Conservation (phyloP, 768 basidiomycete genomes). For the Kwoniella shandongensis region DNA sequence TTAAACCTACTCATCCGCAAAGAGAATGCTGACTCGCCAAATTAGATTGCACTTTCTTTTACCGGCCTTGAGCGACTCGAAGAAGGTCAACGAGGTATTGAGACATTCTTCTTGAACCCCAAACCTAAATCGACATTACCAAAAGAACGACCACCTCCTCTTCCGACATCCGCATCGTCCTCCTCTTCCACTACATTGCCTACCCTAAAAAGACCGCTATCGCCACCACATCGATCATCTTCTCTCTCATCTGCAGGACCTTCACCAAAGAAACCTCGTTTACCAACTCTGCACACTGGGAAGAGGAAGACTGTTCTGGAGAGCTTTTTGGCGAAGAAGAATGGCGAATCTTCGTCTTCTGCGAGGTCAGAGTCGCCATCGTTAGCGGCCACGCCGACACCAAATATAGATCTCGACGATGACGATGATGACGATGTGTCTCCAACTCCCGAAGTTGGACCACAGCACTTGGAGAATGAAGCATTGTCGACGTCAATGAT, state of each 20-base stretch:
- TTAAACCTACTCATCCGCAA: background rate
- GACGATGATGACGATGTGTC: constrained; percentile 14
- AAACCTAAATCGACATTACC: background rate
- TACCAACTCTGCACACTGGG: constrained; percentile 40
- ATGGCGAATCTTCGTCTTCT: constrained; percentile 17
- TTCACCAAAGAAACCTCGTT: constrained; percentile 38
- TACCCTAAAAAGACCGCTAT: constrained; percentile 8
- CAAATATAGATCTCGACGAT: background rate
- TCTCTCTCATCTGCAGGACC: constrained; percentile 23
- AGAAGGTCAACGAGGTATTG: constrained; percentile 78
- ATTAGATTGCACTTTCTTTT: constrained; percentile 47
- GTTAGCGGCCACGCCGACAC: background rate
- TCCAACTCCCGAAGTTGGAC: constrained; percentile 3
- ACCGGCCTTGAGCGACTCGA: constrained; percentile 47
- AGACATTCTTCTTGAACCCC: constrained; percentile 71
- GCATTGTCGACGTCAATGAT: constrained; percentile 18
- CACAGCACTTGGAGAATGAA: too few relatives aligned
- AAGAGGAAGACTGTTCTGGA: constrained; percentile 38
- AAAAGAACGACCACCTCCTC: background rate
- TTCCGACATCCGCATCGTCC: background rate
- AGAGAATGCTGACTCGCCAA: background rate
- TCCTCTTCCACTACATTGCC: constrained; percentile 2
- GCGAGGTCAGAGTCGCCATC: background rate
- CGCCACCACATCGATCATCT: background rate
- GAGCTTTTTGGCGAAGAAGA: constrained; percentile 27